Conservation (phyloP, 331 rosid species). For the Cydonia oblonga region DNA sequence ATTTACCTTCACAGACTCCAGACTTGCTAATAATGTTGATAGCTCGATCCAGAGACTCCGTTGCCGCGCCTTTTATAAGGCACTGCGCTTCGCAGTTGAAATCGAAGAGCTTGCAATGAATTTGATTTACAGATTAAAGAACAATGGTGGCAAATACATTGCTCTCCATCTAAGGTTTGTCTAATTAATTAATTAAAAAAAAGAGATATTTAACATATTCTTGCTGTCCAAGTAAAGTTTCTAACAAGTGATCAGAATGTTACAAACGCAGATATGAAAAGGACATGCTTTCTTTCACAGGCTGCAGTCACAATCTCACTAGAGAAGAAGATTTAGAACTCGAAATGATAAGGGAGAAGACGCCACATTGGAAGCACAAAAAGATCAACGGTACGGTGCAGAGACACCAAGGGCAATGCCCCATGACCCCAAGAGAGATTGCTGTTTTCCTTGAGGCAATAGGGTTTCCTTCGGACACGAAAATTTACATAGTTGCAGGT, state of each 20-base stretch:
- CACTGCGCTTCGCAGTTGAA: slow-evolving; percentile 24
- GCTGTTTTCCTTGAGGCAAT: slow-evolving; percentile 51
- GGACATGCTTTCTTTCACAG: slow-evolving; percentile 74
- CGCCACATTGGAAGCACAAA: slow-evolving; percentile 54
- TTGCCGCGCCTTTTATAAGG: slow-evolving; percentile 52
- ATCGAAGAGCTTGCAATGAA: slow-evolving; percentile 48
- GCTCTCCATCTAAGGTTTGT: slow-evolving; percentile 64
- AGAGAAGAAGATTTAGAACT: slow-evolving; percentile 29
- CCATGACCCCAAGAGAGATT: slow-evolving; percentile 74
- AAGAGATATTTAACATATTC: not conserved
- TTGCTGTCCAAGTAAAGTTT: not conserved
- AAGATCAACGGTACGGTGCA: slow-evolving; percentile 28
- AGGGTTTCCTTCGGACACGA: slow-evolving; percentile 47
- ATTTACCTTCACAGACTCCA: slow-evolving; percentile 45
- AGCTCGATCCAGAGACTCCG: slow-evolving; percentile 36
- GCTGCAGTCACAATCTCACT: slow-evolving; percentile 53
- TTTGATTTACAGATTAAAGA: slow-evolving; percentile 39
- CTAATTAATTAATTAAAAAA: no score
- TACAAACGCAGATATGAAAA: slow-evolving; percentile 45
- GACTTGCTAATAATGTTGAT: slow-evolving; percentile 47
- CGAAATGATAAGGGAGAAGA: slow-evolving; percentile 21
- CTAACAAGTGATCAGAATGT: not conserved
- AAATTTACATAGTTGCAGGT: slow-evolving; percentile 47
- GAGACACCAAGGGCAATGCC: slow-evolving; percentile 41
- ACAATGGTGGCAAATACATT: slow-evolving; percentile 18